A percentile compares a stretch with the other conserved stretches of the same genome.
These are phyloP conservation scores for Kwoniella newhampshirensis DNA, from an alignment of 768 basidiomycete genomes.

Conservation along the genomic window DNA sequence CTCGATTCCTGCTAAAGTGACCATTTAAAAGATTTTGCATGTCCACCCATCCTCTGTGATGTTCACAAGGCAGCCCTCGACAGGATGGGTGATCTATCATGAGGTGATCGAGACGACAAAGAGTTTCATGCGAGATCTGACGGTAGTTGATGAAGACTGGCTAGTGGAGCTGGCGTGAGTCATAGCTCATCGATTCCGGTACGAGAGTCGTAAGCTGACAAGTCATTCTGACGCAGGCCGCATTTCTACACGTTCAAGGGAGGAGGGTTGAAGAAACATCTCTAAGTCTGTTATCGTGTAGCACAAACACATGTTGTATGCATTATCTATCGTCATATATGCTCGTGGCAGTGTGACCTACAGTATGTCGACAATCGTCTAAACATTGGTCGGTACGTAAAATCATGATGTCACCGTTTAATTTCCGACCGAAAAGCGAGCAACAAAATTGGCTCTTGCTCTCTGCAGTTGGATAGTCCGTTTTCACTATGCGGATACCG, in stretches of 20 bases:
- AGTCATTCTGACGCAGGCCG: constrained; percentile 29
- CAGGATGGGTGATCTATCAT: constrained; percentile 91
- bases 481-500: no score
- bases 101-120: constrained; percentile 97
- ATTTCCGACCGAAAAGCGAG: not conserved
- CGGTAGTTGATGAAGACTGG: constrained; percentile 96
- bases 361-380: no score
- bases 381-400: not conserved
- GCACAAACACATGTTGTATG: constrained; percentile 14
- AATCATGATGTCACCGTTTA: constrained; percentile 3
- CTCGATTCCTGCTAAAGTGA: not conserved
- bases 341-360: no score
- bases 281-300: not conserved
- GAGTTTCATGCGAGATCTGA: constrained; percentile 86
- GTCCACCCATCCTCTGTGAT: constrained; percentile 92
- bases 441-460: no score
- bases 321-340: no score
- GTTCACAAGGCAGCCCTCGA: constrained; percentile 85
- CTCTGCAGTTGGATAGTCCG: no score
- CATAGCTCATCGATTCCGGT: not conserved
- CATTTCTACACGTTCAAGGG: constrained; percentile 50
- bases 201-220: constrained; percentile 1
- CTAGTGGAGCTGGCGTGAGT: constrained; percentile 56
- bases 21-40: constrained; percentile 65
- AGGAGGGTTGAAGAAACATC: constrained; percentile 43